phyloP scores from a whole-genome alignment of 768 basidiomycete species.

The Sutorius australiensis region DNA sequence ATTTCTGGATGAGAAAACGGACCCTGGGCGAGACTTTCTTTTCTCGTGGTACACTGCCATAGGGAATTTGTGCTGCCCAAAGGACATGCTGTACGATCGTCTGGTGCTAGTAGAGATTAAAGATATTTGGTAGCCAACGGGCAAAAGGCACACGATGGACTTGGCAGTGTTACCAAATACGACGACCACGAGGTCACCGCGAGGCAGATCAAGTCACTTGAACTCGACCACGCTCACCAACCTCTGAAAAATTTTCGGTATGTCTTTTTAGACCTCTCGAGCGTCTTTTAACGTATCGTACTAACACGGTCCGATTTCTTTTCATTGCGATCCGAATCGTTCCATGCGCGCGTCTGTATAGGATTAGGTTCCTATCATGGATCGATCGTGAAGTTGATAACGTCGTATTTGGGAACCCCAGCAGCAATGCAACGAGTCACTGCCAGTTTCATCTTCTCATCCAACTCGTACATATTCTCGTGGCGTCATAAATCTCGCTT shows the following conservation, averaged over 20 bases:
- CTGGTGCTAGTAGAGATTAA: not conserved
- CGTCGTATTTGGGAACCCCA: constrained; percentile 24
- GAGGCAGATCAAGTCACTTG: constrained; percentile 18
- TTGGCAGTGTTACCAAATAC: constrained; percentile 2
- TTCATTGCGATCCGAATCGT: constrained; percentile 19
- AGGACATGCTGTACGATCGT: not conserved
- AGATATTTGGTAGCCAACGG: not conserved
- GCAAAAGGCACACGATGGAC: constrained; percentile 3
- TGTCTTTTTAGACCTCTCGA: not conserved
- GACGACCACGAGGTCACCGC: constrained; percentile 25
- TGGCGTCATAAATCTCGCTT: constrained; percentile 15
- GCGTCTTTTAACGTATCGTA: not conserved
- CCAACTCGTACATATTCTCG: constrained; percentile 3
- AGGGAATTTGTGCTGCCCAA: not conserved
- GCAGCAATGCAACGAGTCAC: constrained; percentile 25
- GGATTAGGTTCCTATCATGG: constrained; percentile 32
- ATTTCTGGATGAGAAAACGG: constrained; percentile 16
- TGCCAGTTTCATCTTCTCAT: constrained; percentile 18
- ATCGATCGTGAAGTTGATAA: constrained; percentile 29
- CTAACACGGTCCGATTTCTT: constrained; percentile 6
- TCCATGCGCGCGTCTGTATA: constrained; percentile 9
- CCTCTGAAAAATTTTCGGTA: constrained; percentile 2
- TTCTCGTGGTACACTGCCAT: constrained; percentile 9
- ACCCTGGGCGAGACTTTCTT: constrained; percentile 11
- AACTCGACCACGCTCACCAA: constrained; percentile 1